Conservation (phyloP, 2,329 filamentous ascomycete genomes). For the Exophiala sp. region DNA sequence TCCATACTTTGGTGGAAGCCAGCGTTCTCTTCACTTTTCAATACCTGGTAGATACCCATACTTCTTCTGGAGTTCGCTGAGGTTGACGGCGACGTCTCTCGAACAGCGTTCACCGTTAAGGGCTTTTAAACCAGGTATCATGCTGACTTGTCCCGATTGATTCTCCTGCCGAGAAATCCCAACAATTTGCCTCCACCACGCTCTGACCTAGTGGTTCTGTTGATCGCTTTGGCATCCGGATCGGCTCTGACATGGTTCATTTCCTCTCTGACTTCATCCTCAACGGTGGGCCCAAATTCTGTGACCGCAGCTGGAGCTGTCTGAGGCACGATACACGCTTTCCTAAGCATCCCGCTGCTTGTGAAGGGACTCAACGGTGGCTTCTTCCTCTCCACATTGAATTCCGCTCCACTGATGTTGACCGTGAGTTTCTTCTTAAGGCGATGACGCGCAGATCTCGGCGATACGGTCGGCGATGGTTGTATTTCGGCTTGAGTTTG, state of each 20-base stretch:
- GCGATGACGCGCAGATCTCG: slow-evolving; percentile 10
- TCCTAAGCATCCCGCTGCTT: slow-evolving; percentile 24
- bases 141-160: slow-evolving; percentile 7
- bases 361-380: slow-evolving; percentile 27
- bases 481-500: slow-evolving; percentile 10
- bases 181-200: slow-evolving; percentile 21
- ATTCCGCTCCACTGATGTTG: slow-evolving; percentile 17
- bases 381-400: slow-evolving; percentile 15
- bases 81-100: no score
- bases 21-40: no score
- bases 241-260: not conserved
- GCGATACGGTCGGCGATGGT: slow-evolving; percentile 14
- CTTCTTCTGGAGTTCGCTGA: no score
- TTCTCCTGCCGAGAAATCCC: slow-evolving; percentile 21
- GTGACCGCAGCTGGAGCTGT: slow-evolving; percentile 19
- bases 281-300: slow-evolving; percentile 23
- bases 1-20: no score
- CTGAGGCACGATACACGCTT: slow-evolving; percentile 9
- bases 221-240: slow-evolving; percentile 1
- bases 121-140: not conserved
- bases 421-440: slow-evolving; percentile 23
- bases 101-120: no score
- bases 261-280: slow-evolving; percentile 13
- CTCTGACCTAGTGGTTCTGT: slow-evolving; percentile 19
- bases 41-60: no score